These are phyloP conservation scores for Pseudopithomyces chartarum DNA, from an alignment of 2,329 filamentous ascomycete species.

Conservation along the genomic window DNA sequence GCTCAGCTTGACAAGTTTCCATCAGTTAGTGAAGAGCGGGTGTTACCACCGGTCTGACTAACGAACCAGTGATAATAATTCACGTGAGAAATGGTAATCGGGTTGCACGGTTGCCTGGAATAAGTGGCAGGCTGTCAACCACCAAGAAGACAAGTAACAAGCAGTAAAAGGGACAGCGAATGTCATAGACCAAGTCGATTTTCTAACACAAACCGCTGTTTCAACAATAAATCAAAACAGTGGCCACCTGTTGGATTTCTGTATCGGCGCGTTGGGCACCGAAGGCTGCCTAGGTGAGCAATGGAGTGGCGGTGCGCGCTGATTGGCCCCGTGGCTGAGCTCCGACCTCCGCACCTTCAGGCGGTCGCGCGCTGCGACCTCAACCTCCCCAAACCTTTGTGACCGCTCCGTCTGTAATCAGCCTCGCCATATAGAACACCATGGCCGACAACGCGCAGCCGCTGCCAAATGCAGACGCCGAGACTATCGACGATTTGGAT, in stretches of 20 bases:
- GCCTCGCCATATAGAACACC: constrained; percentile 13
- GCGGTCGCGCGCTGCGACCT: constrained; percentile 4
- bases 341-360: neutral
- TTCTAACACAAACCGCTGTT: too few relatives aligned
- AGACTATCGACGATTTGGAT: constrained; percentile 47
- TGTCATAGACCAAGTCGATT: too few relatives aligned
- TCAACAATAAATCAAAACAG: too few relatives aligned
- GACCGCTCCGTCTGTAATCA: neutral
- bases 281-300: too few relatives aligned
- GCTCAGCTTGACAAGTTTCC: neutral
- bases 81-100: neutral
- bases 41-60: neutral
- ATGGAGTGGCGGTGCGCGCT: too few relatives aligned
- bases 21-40: neutral
- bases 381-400: constrained; percentile 12
- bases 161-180: too few relatives aligned
- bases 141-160: neutral
- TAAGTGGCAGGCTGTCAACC: neutral
- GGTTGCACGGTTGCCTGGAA: neutral
- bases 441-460: constrained; percentile 41
- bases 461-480: constrained; percentile 33
- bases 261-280: too few relatives aligned
- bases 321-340: neutral
- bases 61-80: neutral
- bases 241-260: too few relatives aligned